Conservation (phyloP, 2,329 filamentous ascomycete genomes). For the Cadophora malorum region DNA sequence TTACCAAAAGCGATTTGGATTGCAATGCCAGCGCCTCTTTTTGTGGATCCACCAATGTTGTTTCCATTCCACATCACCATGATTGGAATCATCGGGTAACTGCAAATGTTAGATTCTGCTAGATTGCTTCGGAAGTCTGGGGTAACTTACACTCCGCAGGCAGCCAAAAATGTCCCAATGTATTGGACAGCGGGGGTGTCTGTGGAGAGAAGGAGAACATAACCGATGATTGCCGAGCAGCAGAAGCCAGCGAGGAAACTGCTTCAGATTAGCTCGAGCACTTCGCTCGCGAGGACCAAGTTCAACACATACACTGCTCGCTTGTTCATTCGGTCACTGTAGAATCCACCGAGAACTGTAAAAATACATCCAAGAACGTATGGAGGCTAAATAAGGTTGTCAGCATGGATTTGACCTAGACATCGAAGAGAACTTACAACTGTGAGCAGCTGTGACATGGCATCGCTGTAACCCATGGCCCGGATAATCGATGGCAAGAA, state of each 20-base stretch:
- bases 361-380: constrained; percentile 23
- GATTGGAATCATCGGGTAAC: constrained; percentile 59
- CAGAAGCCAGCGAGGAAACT: constrained; percentile 61
- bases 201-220: constrained; percentile 22
- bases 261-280: constrained; percentile 50
- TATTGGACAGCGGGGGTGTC: constrained; percentile 52
- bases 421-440: constrained; percentile 47
- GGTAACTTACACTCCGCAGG: constrained; percentile 53
- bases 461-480: constrained; percentile 55
- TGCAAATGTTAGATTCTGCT: constrained; percentile 40
- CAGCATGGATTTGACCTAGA: not conserved
- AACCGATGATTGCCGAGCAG: constrained; percentile 38
- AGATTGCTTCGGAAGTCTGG: constrained; percentile 22
- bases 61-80: constrained; percentile 43
- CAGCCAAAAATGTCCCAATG: constrained; percentile 53
- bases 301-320: constrained; percentile 20
- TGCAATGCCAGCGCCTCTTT: constrained; percentile 67
- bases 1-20: constrained; percentile 69
- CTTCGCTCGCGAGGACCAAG: not conserved
- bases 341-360: constrained; percentile 46
- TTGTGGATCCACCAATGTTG: constrained; percentile 62
- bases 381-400: constrained; percentile 11
- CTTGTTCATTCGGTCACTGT: constrained; percentile 47
- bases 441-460: constrained; percentile 52
- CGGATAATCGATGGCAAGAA: constrained; percentile 49